These are phyloP conservation scores for Artemisia argyi DNA, from an alignment of 129 eudicot species.

Conservation along the genomic window DNA sequence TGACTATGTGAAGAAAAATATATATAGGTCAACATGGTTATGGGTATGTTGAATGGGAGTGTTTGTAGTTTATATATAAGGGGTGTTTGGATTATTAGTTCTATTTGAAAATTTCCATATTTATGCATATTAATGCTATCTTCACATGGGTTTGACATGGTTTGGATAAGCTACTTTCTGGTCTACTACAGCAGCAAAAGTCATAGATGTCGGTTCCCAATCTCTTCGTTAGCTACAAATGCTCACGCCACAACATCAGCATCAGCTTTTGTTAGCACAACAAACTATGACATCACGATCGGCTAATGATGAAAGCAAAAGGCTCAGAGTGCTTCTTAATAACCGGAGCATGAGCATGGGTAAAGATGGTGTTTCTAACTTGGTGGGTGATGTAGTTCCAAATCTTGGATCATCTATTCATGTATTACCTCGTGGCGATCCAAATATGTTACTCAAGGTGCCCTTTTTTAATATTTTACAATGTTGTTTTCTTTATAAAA, in stretches of 20 bases:
- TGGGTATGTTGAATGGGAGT: no score
- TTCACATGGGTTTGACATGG: conserved; percentile 42
- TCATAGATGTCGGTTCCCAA: conserved; percentile 74
- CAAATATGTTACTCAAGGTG: conserved; percentile 78
- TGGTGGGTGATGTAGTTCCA: conserved; percentile 63
- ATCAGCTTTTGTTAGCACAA: conserved; percentile 75
- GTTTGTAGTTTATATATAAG: no score
- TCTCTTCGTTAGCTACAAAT: conserved; percentile 74
- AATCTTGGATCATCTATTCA: conserved; percentile 70
- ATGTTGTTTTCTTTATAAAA: neutral
- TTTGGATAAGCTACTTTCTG: conserved; percentile 68
- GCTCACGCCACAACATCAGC: conserved; percentile 87
- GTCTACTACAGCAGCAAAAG: conserved; percentile 81
- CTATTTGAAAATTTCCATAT: neutral
- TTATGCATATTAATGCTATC: neutral
- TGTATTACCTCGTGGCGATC: conserved; percentile 61
- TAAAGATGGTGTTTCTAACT: conserved; percentile 68
- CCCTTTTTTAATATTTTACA: neutral
- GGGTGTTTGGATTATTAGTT: neutral
- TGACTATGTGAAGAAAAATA: no score
- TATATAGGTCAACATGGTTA: no score
- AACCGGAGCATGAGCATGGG: conserved; percentile 61
- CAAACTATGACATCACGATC: conserved; percentile 67
- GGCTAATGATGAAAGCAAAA: conserved; percentile 80
- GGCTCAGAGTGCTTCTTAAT: conserved; percentile 76